phyloP scores from a whole-genome alignment of 768 basidiomycete species.

The Xerocomellus chrysenteron region DNA sequence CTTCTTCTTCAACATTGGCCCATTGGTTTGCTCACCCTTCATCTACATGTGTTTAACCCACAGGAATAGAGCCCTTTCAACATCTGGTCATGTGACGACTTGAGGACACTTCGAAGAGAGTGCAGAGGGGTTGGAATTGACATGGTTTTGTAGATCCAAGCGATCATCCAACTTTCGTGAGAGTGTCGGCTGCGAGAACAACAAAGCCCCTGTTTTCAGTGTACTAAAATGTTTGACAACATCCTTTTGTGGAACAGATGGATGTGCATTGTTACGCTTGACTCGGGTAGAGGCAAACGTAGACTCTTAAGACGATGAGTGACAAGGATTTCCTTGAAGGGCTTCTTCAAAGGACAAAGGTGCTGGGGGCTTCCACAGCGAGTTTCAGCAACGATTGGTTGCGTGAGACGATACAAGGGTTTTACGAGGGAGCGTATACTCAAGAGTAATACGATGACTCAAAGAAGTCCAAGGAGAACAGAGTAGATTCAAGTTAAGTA shows the following conservation, averaged over 20 bases:
- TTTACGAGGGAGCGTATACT: too few species aligned
- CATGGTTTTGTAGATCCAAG: conserved; percentile 5
- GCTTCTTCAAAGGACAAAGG: too few species aligned
- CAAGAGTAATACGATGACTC: too few species aligned
- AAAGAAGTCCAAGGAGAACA: too few species aligned
- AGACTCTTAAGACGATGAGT: too few species aligned
- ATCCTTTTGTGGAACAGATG: not conserved
- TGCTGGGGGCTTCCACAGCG: too few species aligned
- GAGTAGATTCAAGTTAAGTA: too few species aligned
- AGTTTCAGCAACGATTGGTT: too few species aligned
- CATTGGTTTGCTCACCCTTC: conserved; percentile 20
- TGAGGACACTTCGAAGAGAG: conserved; percentile 30
- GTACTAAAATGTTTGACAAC: conserved; percentile 7
- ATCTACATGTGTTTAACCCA: conserved; percentile 35
- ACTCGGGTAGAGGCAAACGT: too few species aligned
- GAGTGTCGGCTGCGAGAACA: conserved; percentile 11
- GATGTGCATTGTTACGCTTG: too few species aligned
- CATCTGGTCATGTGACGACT: conserved; percentile 36
- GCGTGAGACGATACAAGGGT: too few species aligned
- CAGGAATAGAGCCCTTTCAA: conserved; percentile 31
- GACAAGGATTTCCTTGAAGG: too few species aligned
- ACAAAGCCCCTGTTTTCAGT: not conserved
- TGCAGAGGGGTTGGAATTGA: conserved; percentile 21
- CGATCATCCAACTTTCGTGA: not conserved
- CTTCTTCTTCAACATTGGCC: conserved; percentile 7